phyloP scores from a whole-genome alignment of 805 yeast genomes.

The Saturnispora ahearnii region DNA sequence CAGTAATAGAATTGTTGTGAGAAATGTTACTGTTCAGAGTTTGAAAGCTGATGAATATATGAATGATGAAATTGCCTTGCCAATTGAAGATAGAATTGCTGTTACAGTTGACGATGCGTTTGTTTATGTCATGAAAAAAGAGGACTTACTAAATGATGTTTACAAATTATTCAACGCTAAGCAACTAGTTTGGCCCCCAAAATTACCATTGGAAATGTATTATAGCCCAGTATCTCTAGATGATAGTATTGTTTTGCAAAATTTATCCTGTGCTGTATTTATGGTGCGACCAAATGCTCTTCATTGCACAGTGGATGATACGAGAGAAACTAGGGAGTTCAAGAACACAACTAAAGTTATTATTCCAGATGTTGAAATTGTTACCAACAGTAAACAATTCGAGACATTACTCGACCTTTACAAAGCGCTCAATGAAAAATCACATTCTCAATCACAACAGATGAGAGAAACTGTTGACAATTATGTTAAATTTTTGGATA shows the following conservation, averaged over 20 bases:
- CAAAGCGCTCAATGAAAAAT: slow-evolving; percentile 33
- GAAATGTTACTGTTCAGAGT: slow-evolving; percentile 38
- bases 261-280: slow-evolving; percentile 43
- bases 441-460: slow-evolving; percentile 31
- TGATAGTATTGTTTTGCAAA: slow-evolving; percentile 39
- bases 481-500: slow-evolving; percentile 22
- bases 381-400: slow-evolving; percentile 52
- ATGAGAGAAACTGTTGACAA: slow-evolving; percentile 31
- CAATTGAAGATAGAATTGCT: slow-evolving; percentile 50
- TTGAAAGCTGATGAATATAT: slow-evolving; percentile 31
- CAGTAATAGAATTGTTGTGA: slow-evolving; percentile 50
- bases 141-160: slow-evolving; percentile 25
- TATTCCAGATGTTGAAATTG: slow-evolving; percentile 40
- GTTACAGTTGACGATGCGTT: slow-evolving; percentile 48
- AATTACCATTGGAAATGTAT: slow-evolving; percentile 56
- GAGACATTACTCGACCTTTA: slow-evolving; percentile 41
- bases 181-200: slow-evolving; percentile 51
- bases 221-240: slow-evolving; percentile 37
- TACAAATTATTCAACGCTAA: slow-evolving; percentile 27
- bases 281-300: slow-evolving; percentile 45
- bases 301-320: slow-evolving; percentile 30
- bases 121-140: slow-evolving; percentile 40
- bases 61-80: slow-evolving; percentile 28
- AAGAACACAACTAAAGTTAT: slow-evolving; percentile 19
- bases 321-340: slow-evolving; percentile 1